Evolutionary conservation across 306 rosid genomes (phyloP), one percentile per base, ranked within the genome.

Genomic region (Erythrophleum fordii): DNA sequence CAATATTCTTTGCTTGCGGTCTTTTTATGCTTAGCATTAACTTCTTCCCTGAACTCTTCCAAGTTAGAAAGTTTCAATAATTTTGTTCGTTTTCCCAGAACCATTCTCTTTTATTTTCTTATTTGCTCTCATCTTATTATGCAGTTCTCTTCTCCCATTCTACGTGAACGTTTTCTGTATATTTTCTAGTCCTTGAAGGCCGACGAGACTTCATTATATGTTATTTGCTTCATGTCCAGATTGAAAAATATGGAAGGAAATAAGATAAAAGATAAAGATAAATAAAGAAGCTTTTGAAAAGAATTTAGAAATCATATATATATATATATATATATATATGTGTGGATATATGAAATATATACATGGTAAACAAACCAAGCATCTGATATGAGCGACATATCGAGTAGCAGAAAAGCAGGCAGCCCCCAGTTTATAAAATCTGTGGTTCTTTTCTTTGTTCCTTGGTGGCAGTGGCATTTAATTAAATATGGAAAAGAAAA

Each of bases 341-440:
- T n/a, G n/a, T 20, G 26, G 26, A 64, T 2, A 64, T 35, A 37
- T 35, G 26, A 67, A 81, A 70, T 69, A 76, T 68, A 69, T 51
- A 77, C 80, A 83, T 1, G 68, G 68, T 28, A 29, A 68, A 78
- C 66, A 46, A 25, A 65, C 56, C 25, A 55, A 83, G 37, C 45
- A 55, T 67, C 26, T 56, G 23, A 55, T 18, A 56, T 22, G 73
- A 26, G 23, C 28, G 11, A 69, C 6, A 67, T 22, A 67, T 23
- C 72, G 2, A 67, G 49, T 44, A 51, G 64, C 79, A 7, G 20
- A 39, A 66, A 73, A 49, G 37, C 29, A 17, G 29, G 17, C 18
- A 28, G 5, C 69, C 56, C 77, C 55, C 23, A 10, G 23, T 48
- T 48, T 48, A 39, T 12, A 72, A 69, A 58, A 48, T 18, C 69